Evolutionary conservation across 345 rosid genomes (phyloP).

Genomic region (Gossypium longicalyx): DNA sequence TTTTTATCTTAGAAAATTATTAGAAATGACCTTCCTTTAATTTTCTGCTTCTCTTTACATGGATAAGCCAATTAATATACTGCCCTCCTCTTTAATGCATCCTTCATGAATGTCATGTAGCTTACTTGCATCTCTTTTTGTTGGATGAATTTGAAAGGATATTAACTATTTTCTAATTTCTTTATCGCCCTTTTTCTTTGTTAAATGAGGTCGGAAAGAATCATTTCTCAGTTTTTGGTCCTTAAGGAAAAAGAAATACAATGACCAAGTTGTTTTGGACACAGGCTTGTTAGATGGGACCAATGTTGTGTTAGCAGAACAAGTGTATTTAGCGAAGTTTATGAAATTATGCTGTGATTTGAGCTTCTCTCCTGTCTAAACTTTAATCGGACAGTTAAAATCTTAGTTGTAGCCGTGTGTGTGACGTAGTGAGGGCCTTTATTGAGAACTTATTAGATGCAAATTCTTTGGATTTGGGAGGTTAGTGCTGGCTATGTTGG

Average conservation of each 20-base stretch:
- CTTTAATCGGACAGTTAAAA: background rate
- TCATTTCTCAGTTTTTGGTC: background rate
- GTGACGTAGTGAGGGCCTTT: background rate
- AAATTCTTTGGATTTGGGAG: background rate
- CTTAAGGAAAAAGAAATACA: background rate
- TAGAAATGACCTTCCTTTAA: slow-evolving; percentile 3
- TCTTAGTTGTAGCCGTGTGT: background rate
- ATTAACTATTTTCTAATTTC: background rate
- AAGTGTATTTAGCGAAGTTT: background rate
- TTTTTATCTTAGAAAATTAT: background rate
- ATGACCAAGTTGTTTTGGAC: background rate
- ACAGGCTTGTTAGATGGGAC: background rate
- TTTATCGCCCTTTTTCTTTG: background rate
- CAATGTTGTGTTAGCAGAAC: background rate
- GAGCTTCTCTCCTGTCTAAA: background rate
- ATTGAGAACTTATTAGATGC: background rate
- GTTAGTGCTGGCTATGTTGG: background rate
- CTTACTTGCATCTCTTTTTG: background rate
- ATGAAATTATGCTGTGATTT: slow-evolving; percentile 2
- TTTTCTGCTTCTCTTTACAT: background rate
- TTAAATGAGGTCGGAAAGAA: background rate
- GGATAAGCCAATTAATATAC: background rate
- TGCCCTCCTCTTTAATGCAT: background rate
- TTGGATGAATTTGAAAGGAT: slow-evolving; percentile 6
- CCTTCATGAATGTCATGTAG: background rate